A percentile compares a stretch with the other conserved stretches of the same genome.
phyloP scores from a whole-genome alignment of 208 protist species.

The Tetramitus jugosus region DNA sequence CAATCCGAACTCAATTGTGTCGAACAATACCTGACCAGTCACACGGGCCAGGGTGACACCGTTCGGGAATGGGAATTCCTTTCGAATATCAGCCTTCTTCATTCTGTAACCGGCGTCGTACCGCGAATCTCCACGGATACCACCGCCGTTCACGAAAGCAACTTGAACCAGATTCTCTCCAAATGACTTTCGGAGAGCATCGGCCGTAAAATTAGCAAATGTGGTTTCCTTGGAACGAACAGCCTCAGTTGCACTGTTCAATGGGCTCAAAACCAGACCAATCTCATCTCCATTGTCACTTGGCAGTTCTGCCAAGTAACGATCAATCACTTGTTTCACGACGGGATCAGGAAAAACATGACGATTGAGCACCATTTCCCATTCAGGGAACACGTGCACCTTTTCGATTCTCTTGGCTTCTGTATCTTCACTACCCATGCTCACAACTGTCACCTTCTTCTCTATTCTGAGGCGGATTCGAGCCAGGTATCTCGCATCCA shows the following conservation, averaged over 20 bases:
- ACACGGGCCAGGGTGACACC: background rate
- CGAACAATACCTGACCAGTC: background rate
- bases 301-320: background rate
- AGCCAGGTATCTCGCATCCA: background rate
- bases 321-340: background rate
- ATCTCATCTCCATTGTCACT: background rate
- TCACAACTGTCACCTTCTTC: background rate
- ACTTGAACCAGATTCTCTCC: background rate
- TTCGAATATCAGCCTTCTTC: background rate
- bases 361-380: constrained; percentile 3
- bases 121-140: background rate
- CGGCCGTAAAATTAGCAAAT: background rate
- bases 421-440: background rate
- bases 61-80: constrained; percentile 8
- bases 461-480: background rate
- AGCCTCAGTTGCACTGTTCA: background rate
- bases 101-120: background rate
- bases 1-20: background rate
- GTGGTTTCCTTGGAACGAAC: background rate
- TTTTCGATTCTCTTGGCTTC: background rate
- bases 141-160: background rate
- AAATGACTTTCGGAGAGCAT: background rate
- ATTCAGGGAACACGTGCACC: background rate
- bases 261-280: background rate
- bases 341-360: background rate